phyloP scores from a whole-genome alignment of 371 early-diverging fungal species.

The Mucor irregularis region DNA sequence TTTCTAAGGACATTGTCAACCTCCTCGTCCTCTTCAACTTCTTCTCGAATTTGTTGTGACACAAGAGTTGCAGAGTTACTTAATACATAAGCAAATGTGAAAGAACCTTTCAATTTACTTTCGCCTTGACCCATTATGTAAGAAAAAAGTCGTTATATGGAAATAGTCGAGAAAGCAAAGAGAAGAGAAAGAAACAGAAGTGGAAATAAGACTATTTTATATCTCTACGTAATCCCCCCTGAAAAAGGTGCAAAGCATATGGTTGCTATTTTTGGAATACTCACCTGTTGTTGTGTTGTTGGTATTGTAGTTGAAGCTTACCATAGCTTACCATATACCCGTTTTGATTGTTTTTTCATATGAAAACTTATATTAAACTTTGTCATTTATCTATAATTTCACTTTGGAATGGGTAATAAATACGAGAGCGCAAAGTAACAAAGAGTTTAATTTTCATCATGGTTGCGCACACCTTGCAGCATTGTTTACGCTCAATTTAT shows the following conservation, averaged over 20 bases:
- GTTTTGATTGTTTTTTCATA: no score
- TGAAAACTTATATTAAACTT: no score
- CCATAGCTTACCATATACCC: no score
- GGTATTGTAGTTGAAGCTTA: no score
- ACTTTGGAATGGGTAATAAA: no score
- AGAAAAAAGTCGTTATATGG: background rate
- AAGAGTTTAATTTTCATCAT: no score
- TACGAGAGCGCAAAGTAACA: no score
- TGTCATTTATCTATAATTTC: no score
- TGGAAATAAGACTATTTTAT: background rate
- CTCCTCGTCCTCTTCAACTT: background rate
- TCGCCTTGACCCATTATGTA: slow-evolving; percentile 18
- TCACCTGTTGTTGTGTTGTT: no score
- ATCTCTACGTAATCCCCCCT: background rate
- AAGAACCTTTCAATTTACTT: slow-evolving; percentile 15
- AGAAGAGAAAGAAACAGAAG: slow-evolving; percentile 1
- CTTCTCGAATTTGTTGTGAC: background rate
- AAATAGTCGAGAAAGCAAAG: background rate
- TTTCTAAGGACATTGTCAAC: background rate
- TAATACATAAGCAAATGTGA: slow-evolving; percentile 12
- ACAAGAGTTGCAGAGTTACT: background rate
- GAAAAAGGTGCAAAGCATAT: background rate
- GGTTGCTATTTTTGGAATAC: slow-evolving; percentile 6
- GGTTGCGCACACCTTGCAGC: no score
- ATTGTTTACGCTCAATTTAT: no score